These are phyloP conservation scores for Nymphaea thermarum DNA, from an alignment of 164 flowering plant genomes.

Conservation along the genomic window DNA sequence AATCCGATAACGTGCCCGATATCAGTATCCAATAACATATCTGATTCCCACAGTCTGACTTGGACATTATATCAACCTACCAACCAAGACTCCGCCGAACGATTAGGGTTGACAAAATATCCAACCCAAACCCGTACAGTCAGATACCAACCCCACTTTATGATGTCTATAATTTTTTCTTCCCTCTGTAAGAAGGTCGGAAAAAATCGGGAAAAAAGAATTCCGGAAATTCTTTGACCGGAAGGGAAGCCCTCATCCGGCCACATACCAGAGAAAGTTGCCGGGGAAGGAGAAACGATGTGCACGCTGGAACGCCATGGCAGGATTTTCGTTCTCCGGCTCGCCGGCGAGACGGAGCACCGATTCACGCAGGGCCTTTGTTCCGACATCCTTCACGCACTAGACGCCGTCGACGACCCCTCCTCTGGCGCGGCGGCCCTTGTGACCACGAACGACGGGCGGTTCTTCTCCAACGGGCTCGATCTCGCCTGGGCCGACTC, in stretches of 20 bases:
- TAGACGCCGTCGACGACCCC: constrained; percentile 20
- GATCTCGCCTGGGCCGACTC: constrained; percentile 54
- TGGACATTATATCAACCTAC: too few species aligned
- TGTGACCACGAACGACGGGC: constrained; percentile 59
- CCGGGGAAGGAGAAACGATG: background rate
- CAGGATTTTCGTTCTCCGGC: constrained; percentile 32
- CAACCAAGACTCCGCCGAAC: too few species aligned
- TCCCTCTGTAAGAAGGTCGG: too few species aligned
- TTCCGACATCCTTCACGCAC: constrained; percentile 23
- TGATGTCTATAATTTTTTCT: too few species aligned
- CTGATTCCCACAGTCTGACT: too few species aligned
- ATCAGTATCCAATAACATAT: too few species aligned
- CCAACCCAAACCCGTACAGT: too few species aligned
- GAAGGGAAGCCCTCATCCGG: background rate
- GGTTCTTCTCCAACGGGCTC: constrained; percentile 78
- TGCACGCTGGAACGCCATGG: constrained; percentile 15
- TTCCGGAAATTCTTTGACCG: too few species aligned
- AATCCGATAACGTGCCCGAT: too few species aligned
- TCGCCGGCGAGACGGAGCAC: constrained; percentile 42
- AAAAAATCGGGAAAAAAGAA: too few species aligned
- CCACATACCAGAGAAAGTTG: background rate
- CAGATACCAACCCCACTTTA: too few species aligned
- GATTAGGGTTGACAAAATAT: too few species aligned
- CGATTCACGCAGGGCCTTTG: constrained; percentile 28
- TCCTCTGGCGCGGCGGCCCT: constrained; percentile 40